Evolutionary conservation across 202 grass and related monocot species (phyloP), one percentile per base, ranked within the genome.

Genomic region (Carex sylvatica): DNA sequence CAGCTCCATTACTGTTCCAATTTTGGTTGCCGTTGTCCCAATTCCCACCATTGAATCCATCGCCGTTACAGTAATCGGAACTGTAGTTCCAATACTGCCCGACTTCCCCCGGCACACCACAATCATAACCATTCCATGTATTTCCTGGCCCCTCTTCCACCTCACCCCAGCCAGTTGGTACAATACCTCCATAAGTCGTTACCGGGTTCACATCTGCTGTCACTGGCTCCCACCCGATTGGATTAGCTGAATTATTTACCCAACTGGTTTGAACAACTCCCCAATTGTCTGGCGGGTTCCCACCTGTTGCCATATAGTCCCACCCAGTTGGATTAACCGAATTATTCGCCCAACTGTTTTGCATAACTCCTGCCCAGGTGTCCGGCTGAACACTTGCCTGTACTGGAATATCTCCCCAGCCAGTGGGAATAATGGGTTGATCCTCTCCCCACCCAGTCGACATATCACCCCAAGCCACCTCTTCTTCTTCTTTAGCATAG

Each of bases 401-500:
- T 10, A 42, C 4, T 42, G 77, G 54, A 9, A 61, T 63, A 38
- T 81, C 78, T 65, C 78, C 78, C 78, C 78, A 81, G 35, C 78
- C 56, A 22, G 78, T 81, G 13, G 78, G 60, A 51, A 46, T 49
- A 62, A 81, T 30, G 1, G 60, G 78, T 0, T 52, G 2, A 81
- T n/a, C 18, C 6, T 81, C 78, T 51, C 78, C 78, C 78, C 78
- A 81, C 28, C 78, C 78, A 2, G 78, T 81, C 0, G 19, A 22
- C 6, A 49, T n/a, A 51, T 49, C 12, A n/a, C 9, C 15, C 74
- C 74, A 77, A 59, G 19, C 74, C 53, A 20, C 74, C 16, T 62
- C 56, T 26, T 62, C 61, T 65, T 16, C 38, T 61, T 66, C 42
- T 28, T 24, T 65, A 0, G 7, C 30, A 3, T 64, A 81, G 38